Base-by-base conservation (phyloP, 139 green algal genomes). In the Deuterostichococcus epilithicus region DNA sequence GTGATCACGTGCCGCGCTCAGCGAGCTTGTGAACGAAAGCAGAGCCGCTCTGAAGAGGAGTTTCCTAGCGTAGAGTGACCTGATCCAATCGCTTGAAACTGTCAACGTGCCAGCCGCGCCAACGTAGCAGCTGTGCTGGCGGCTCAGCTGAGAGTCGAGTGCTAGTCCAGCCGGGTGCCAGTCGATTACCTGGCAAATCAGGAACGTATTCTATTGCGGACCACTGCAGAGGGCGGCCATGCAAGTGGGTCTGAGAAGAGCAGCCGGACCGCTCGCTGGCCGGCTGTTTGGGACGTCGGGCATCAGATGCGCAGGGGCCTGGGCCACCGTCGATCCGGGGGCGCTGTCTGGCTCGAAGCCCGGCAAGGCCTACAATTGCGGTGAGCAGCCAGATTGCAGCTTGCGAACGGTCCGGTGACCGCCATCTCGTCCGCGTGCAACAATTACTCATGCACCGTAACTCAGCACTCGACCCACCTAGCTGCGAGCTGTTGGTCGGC, bases 291-390 rank as follows among this genome's bases (percentile, higher is more conserved):
- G 52, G 26, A 20, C 52, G 28, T 30, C 13, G 15, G 28, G 30
- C 63, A 38, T 20, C 5, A 36, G 63, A 37, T 69, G 30, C 15
- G 63, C 30, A 37, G 63, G 30, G 3, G 68, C 59, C 8, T 95
- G 91, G 91, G 83, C 86, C 0, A 91, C 85, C 1, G 77, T 93
- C 2, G 87, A 95, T 44, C 87, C 88, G 15, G 73, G 75, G 1
- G 75, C 68, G 18, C 76, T 94, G 37, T 88, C 79, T 33, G 84
- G 72, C 0, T 68, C 73, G 8, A 81, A 86, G 23, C 90, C 90
- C 10, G 90, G 39, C 10, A 36, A 75, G 63, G 63, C 30, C 3
- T 3, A 69, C 5, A 69, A 69, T 28, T 69, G 63, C 63, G 32
- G 63, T 69, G 15, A 69, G 63, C 5, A 69, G 6, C 15, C 26